These are phyloP conservation scores for Metschnikowia kunwiensis DNA, from an alignment of 805 yeast species.

Conservation along the genomic window DNA sequence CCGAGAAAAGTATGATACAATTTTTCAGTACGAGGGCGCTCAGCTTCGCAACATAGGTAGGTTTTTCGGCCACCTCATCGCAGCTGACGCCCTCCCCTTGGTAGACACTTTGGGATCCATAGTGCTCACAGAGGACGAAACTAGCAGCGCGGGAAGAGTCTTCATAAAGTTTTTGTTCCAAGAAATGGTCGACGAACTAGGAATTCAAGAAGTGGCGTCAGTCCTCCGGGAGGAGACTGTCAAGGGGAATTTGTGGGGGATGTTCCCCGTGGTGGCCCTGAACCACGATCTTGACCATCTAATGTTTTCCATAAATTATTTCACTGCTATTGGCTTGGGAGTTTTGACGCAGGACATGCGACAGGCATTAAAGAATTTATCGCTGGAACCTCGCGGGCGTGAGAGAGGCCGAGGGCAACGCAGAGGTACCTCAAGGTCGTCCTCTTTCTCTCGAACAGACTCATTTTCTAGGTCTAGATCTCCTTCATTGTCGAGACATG, in stretches of 20 bases:
- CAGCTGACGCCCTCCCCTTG: slow-evolving; percentile 67
- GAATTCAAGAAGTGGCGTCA: slow-evolving; percentile 50
- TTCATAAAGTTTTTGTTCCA: slow-evolving; percentile 77
- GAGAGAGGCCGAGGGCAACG: slow-evolving; percentile 16
- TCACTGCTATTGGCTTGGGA: slow-evolving; percentile 91
- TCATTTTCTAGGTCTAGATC: slow-evolving; percentile 11
- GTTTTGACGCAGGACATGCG: slow-evolving; percentile 81
- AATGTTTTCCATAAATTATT: slow-evolving; percentile 81
- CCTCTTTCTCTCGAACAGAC: slow-evolving; percentile 11
- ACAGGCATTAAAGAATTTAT: slow-evolving; percentile 37
- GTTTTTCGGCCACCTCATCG: slow-evolving; percentile 81
- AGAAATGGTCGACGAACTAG: slow-evolving; percentile 75
- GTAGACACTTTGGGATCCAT: slow-evolving; percentile 50
- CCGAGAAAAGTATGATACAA: slow-evolving; percentile 48
- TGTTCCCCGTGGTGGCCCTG: slow-evolving; percentile 55
- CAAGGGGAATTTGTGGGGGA: slow-evolving; percentile 46
- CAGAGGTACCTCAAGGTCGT: not conserved
- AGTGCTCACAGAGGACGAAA: slow-evolving; percentile 61
- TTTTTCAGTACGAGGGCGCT: slow-evolving; percentile 69
- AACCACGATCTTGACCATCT: slow-evolving; percentile 46
- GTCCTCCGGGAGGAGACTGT: slow-evolving; percentile 50
- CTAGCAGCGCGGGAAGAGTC: slow-evolving; percentile 80
- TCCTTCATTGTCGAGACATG: slow-evolving; percentile 1
- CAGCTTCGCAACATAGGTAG: slow-evolving; percentile 76
- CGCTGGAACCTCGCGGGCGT: slow-evolving; percentile 24